Percentiles rank a stretch among this genome's conserved stretches.
Evolutionary conservation across 129 eudicot genomes (phyloP).

Genomic region (Lonicera japonica): DNA sequence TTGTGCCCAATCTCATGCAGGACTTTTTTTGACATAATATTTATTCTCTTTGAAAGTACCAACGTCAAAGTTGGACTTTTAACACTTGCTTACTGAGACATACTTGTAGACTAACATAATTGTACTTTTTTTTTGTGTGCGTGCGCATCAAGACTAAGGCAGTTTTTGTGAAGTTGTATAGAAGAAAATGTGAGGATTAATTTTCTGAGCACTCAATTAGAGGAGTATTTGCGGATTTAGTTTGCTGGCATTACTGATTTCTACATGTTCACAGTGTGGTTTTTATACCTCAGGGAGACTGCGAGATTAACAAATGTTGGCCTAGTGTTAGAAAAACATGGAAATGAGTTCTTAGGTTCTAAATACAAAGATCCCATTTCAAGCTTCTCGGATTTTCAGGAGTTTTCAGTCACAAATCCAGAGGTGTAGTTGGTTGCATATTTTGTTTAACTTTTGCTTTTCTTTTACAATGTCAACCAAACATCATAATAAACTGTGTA

Average conservation of each 20-base stretch:
- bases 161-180: too few relatives aligned
- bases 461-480: not conserved
- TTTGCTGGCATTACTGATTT: constrained; percentile 9
- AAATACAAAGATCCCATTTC: constrained; percentile 76
- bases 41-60: too few relatives aligned
- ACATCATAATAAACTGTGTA: not conserved
- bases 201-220: too few relatives aligned
- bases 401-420: constrained; percentile 68
- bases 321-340: constrained; percentile 54
- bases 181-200: too few relatives aligned
- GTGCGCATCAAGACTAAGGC: too few relatives aligned
- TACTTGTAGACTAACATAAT: too few relatives aligned
- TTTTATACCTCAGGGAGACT: constrained; percentile 34
- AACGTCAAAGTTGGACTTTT: too few relatives aligned
- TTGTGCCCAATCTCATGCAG: too few relatives aligned
- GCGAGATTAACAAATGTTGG: constrained; percentile 67
- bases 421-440: constrained; percentile 40
- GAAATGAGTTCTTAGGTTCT: constrained; percentile 61
- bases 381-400: constrained; percentile 69
- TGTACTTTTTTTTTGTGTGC: too few relatives aligned
- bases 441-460: too few relatives aligned
- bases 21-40: too few relatives aligned
- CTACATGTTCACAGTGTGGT: not conserved
- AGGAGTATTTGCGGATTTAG: not conserved
- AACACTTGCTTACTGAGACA: not conserved